These are phyloP conservation scores for Gamarada debralockiae DNA, from an alignment of 495 filamentous ascomycete species.

Conservation along the genomic window DNA sequence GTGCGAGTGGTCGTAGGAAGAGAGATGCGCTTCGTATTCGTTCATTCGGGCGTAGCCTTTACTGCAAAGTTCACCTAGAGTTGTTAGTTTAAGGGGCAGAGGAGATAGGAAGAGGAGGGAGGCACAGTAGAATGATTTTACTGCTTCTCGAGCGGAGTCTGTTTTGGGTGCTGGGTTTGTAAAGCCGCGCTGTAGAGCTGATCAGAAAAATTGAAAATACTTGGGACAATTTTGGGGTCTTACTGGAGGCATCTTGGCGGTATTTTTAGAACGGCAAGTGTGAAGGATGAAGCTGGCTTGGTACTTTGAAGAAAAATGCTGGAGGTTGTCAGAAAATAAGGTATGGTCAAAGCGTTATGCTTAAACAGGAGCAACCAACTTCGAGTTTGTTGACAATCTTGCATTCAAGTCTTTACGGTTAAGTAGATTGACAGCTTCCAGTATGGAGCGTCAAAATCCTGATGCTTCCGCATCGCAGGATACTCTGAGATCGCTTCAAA, in stretches of 20 bases:
- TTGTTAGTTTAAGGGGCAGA: background rate
- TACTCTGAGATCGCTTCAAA: conserved; percentile 62
- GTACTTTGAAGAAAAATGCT: background rate
- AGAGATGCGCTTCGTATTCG: conserved; percentile 66
- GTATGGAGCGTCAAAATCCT: conserved; percentile 9
- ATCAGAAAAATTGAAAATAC: background rate
- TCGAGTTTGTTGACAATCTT: background rate
- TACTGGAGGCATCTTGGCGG: conserved; percentile 44
- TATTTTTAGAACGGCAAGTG: background rate
- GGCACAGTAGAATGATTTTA: conserved; percentile 82
- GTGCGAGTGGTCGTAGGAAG: conserved; percentile 68
- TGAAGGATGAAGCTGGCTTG: background rate
- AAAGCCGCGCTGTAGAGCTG: conserved; percentile 15
- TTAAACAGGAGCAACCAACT: background rate
- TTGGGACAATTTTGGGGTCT: conserved; percentile 5
- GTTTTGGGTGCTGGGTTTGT: conserved; percentile 61
- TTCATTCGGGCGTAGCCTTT: conserved; percentile 70
- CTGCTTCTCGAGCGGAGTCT: conserved; percentile 79
- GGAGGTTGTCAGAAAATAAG: conserved; percentile 1
- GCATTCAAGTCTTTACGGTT: too few species aligned
- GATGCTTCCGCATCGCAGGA: conserved; percentile 37
- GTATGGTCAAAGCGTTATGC: conserved; percentile 7
- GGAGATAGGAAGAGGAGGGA: background rate
- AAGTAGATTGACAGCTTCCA: background rate
- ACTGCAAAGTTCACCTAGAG: conserved; percentile 53